Conservation (phyloP, 768 basidiomycete species). For the Mycena maculata region DNA sequence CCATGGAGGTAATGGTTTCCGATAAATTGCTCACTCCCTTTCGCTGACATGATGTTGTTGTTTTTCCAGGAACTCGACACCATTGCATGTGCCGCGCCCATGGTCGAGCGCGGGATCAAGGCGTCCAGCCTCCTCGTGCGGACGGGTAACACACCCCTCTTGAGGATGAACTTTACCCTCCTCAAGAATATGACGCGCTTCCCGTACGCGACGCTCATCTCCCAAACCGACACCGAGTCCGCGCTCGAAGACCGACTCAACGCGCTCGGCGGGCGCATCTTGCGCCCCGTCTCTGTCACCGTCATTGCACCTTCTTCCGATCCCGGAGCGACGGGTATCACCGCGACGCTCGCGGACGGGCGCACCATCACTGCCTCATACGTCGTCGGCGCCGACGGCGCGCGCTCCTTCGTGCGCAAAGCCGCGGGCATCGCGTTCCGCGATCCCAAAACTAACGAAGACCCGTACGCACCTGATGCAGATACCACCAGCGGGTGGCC, state of each 20-base stretch:
- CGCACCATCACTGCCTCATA: constrained; percentile 47
- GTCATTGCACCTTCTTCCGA: no score
- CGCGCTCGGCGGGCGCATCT: constrained; percentile 3
- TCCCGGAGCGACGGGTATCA: constrained; percentile 27
- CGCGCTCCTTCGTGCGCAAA: constrained; percentile 47
- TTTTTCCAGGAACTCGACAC: no score
- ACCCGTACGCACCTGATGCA: background rate
- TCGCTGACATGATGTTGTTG: background rate
- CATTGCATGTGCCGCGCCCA: no score
- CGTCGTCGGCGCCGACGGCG: constrained; percentile 57
- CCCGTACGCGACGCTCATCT: constrained; percentile 46
- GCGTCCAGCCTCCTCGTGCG: no score
- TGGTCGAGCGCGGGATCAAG: no score
- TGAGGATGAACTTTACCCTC: constrained; percentile 32
- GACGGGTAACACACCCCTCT: no score
- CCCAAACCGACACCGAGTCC: constrained; percentile 49
- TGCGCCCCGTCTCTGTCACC: no score
- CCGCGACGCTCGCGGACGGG: constrained; percentile 48
- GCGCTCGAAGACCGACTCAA: background rate
- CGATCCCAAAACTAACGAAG: constrained; percentile 9
- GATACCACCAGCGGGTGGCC: no score
- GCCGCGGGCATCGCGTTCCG: background rate
- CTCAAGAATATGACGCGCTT: constrained; percentile 47
- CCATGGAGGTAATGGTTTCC: constrained; percentile 52
- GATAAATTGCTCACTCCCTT: no score